Base-by-base conservation (phyloP, 1,284 basidiomycete species). In the Trichosporon ovoides region DNA sequence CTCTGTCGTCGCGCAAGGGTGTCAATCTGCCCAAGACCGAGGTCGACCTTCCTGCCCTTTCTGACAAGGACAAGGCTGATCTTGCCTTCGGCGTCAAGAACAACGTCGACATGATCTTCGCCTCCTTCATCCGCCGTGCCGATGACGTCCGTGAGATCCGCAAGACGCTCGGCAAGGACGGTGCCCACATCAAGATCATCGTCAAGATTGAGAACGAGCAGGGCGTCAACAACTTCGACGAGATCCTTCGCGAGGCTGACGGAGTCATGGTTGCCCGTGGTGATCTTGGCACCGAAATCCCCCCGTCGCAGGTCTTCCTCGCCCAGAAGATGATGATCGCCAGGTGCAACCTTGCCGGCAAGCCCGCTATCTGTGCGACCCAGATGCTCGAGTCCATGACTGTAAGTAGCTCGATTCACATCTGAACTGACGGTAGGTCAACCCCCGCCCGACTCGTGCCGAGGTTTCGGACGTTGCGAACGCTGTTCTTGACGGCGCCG, bases 311-410 rank as follows among this genome's bases (percentile, higher is more conserved):
- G 75, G 94, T 98, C 52, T 97, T 98, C 83, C 83, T 96, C 73
- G 94, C 94, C 20, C 94, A 98, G 78, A 98, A 98, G 82, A 97
- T 97, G 94, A 98, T 98, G 92, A 98, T 97, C 69, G 85, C 93
- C 64, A 97, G 97, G 81, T 96, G 92, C 81, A 96, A 95, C 82
- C 87, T 93, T 69, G 87, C 85, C 56, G 93, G 93, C 71, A 97
- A 99, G 83, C 94, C 96, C 54, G 90, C 91, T 72, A 98, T 99
- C 74, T 96, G 96, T 69, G 96, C 96, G 19, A 99, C 96, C 18
- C 96, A 99, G 80, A 98, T 99, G 96, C 87, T 99, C 69, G 96
- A 99, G 87, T 94, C 91, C 12, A 96, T 95, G 92, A 95, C 93
- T 61, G 89, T 91, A 72, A 78, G 82, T 76, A 33, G 7, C 7